These are phyloP conservation scores for Chlorella sp. DNA, from an alignment of 139 green algal species.

Conservation along the genomic window DNA sequence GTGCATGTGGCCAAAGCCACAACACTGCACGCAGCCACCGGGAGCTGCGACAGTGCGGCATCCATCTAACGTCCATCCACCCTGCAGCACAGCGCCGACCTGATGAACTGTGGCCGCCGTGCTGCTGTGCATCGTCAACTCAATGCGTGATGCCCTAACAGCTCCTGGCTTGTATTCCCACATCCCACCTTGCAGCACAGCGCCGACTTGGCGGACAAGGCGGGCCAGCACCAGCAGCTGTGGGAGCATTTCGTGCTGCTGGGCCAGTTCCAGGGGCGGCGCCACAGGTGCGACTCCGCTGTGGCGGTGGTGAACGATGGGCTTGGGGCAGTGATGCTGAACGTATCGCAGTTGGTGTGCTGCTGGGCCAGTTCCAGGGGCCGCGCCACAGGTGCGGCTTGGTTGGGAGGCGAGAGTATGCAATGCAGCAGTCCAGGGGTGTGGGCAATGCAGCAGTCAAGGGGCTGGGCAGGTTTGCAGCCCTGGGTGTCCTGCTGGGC, in stretches of 20 bases:
- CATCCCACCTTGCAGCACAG: constrained; percentile 27
- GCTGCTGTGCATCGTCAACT: background rate
- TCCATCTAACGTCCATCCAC: too few species aligned
- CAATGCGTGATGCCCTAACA: too few species aligned
- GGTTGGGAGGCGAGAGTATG: background rate
- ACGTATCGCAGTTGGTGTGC: too few species aligned
- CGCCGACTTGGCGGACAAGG: constrained; percentile 21
- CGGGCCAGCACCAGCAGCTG: constrained; percentile 21
- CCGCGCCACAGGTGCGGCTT: constrained; percentile 31
- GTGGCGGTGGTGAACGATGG: background rate
- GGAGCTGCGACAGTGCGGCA: too few species aligned
- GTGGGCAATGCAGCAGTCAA: too few species aligned
- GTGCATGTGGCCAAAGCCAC: too few species aligned
- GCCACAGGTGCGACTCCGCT: constrained; percentile 22
- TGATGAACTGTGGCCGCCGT: background rate
- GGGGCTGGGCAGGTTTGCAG: too few species aligned
- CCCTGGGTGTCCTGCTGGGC: constrained; percentile 63
- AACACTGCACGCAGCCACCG: too few species aligned
- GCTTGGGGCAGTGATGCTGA: too few species aligned
- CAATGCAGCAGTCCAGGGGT: too few species aligned
- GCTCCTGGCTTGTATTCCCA: too few species aligned
- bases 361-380: constrained; percentile 76
- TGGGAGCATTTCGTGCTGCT: constrained; percentile 77
- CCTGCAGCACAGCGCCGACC: background rate
- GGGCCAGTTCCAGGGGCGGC: constrained; percentile 76